Percentiles rank a stretch among this genome's conserved stretches.
Conservation (phyloP, 2,329 filamentous ascomycete genomes). For the Fusarium anthophilum region DNA sequence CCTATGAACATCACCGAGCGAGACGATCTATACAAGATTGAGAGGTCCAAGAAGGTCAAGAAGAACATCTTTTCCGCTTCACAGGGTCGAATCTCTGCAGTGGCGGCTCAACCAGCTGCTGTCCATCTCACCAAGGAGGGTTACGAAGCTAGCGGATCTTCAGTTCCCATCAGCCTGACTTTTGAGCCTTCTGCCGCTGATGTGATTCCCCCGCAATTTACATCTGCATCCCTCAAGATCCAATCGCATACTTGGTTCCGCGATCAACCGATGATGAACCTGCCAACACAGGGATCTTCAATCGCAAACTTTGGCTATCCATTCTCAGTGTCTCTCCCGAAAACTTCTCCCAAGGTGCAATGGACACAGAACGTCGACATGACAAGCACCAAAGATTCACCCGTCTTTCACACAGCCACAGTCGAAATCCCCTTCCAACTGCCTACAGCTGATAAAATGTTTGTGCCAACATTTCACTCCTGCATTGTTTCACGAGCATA, state of each 20-base stretch:
- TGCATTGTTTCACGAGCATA: slow-evolving; percentile 28
- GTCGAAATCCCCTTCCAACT: slow-evolving; percentile 24
- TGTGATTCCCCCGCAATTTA: slow-evolving; percentile 25
- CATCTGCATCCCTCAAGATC: slow-evolving; percentile 12
- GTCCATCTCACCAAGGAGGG: slow-evolving; percentile 29
- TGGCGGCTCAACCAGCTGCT: slow-evolving; percentile 32
- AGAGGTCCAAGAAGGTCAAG: slow-evolving; percentile 33
- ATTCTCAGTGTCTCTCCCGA: slow-evolving; percentile 10
- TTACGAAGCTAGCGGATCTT: slow-evolving; percentile 17
- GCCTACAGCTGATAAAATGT: slow-evolving; percentile 25
- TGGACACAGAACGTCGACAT: slow-evolving; percentile 34
- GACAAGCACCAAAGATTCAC: slow-evolving; percentile 7
- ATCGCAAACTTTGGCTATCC: slow-evolving; percentile 27
- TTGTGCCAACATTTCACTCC: slow-evolving; percentile 27
- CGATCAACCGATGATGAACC: slow-evolving; percentile 19
- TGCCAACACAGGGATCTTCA: slow-evolving; percentile 29
- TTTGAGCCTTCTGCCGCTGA: slow-evolving; percentile 28
- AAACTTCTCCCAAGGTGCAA: background rate
- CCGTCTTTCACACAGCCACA: slow-evolving; percentile 31
- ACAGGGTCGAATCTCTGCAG: slow-evolving; percentile 25
- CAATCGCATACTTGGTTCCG: slow-evolving; percentile 38
- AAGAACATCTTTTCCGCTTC: slow-evolving; percentile 34
- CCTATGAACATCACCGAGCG: slow-evolving; percentile 30
- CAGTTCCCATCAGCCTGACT: slow-evolving; percentile 18
- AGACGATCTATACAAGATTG: slow-evolving; percentile 27